Conservation (phyloP, 345 rosid genomes). For the Odontarrhena argentea region DNA sequence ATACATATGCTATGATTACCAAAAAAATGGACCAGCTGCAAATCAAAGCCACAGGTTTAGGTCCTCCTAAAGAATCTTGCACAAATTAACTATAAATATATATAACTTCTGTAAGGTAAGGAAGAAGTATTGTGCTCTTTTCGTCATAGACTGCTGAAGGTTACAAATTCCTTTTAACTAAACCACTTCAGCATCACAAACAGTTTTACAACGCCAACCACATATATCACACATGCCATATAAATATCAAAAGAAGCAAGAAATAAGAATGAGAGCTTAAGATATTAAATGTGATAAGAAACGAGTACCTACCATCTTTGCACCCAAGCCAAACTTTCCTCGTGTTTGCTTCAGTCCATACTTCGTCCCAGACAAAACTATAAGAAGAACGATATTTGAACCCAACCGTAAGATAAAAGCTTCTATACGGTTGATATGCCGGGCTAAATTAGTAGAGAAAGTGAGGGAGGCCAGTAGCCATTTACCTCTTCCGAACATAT, state of each 20-base stretch:
- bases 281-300: constrained; percentile 17
- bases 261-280: not conserved
- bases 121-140: constrained; percentile 3
- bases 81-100: not conserved
- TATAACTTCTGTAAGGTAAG: constrained; percentile 5
- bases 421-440: constrained; percentile 18
- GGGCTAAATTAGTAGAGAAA: constrained; percentile 22
- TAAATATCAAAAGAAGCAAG: not conserved
- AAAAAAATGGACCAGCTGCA: constrained; percentile 13
- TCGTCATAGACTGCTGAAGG: constrained; percentile 16
- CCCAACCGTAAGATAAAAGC: constrained; percentile 3
- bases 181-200: constrained; percentile 18
- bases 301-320: constrained; percentile 93
- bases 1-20: not conserved
- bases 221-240: constrained; percentile 20
- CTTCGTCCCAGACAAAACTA: constrained; percentile 93
- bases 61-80: constrained; percentile 2
- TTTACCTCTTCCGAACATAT: constrained; percentile 95
- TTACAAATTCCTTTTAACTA: not conserved
- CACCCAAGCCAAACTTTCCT: constrained; percentile 98
- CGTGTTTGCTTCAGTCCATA: constrained; percentile 98
- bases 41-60: not conserved
- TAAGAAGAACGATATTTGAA: constrained; percentile 37
- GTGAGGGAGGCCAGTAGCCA: constrained; percentile 12
- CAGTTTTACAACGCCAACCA: constrained; percentile 2